A percentile compares a stretch with the other conserved stretches of the same genome.
Conservation (phyloP, 2,329 filamentous ascomycete species). For the Alternaria ethzedia region DNA sequence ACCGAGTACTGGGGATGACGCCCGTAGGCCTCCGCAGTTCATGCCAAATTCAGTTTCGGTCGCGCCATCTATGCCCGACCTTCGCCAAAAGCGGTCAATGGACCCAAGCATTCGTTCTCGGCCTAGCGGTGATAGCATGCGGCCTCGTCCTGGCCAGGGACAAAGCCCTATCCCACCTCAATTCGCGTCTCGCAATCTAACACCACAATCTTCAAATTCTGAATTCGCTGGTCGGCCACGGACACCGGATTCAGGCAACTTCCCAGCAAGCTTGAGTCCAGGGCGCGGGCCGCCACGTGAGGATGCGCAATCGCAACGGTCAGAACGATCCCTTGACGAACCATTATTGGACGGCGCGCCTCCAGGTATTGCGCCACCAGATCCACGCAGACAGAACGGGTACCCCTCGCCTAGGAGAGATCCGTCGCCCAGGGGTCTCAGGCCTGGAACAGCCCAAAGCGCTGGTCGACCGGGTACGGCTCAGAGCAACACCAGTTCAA, state of each 20-base stretch:
- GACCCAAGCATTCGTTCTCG: constrained; percentile 43
- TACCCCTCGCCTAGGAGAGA: constrained; percentile 35
- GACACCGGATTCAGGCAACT: constrained; percentile 39
- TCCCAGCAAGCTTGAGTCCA: constrained; percentile 34
- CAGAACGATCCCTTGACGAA: constrained; percentile 38
- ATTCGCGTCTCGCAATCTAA: constrained; percentile 43
- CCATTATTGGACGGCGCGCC: constrained; percentile 28
- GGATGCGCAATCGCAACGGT: constrained; percentile 39
- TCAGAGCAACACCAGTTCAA: constrained; percentile 45
- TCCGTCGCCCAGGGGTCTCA: constrained; percentile 41
- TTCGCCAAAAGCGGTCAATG: constrained; percentile 41
- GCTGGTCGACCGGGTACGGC: constrained; percentile 43
- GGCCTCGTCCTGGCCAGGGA: constrained; percentile 37
- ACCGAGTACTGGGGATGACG: constrained; percentile 39
- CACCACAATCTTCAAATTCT: constrained; percentile 49
- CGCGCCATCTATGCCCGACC: constrained; percentile 34
- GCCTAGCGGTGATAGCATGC: constrained; percentile 47
- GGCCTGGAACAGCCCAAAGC: constrained; percentile 44
- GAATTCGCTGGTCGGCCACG: constrained; percentile 43
- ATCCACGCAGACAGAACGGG: constrained; percentile 40
- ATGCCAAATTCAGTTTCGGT: constrained; percentile 27
- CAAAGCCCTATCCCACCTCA: constrained; percentile 40
- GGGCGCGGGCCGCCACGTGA: constrained; percentile 36
- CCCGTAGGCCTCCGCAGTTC: constrained; percentile 33
- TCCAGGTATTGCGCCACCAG: constrained; percentile 27